Base-by-base conservation (phyloP, 225 moss, liverwort and hornwort genomes). In the Ulota crispa region DNA sequence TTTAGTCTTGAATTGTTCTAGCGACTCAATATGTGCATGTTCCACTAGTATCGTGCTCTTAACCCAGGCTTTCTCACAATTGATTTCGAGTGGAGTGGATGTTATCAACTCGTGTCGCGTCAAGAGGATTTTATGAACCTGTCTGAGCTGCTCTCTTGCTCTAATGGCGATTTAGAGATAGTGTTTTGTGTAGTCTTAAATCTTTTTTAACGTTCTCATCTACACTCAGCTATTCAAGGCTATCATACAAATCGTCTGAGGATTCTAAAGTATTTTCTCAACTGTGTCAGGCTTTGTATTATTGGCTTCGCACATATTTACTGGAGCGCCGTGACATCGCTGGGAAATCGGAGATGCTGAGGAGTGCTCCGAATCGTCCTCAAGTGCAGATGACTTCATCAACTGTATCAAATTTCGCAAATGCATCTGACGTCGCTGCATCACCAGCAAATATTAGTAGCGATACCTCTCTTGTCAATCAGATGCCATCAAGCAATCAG, bases 321-420 rank as follows among this genome's bases (percentile, higher is more conserved):
- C 80, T 99, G 84, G 99, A 99, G 89, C 94, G 99, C 69, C 93
- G 99, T 82, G 99, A 99, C 83, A 93, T 96, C 76, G 99, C 96
- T 80, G 87, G 93, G 31, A 99, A 96, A 83, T 87, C 96, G 71
- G 98, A 95, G 77, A 79, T 88, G 78, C 82, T 89, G 81, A 92
- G 91, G 81, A 87, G 84, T 66, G 87, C 85, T 81, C 88, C 92
- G 83, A 92, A 88, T 64, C 88, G 93, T 80, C 88, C 89, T 36
- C 90, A 91, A 75, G 86, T 90, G 27, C 93, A 92, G 70, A 90
- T 87, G 80, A 73, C 88, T 65, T 74, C 92, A 79, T 81, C 92
- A 71, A 64, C 89, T 78, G 89, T 87, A 64, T 80, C 92, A 52
- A 85, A 89, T 81, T 87, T 89, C 76, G 83, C 88, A 59, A 91